Percentiles rank a stretch among this genome's conserved stretches.
Conservation (phyloP, 768 basidiomycete species). For the Tulasnella sp. region DNA sequence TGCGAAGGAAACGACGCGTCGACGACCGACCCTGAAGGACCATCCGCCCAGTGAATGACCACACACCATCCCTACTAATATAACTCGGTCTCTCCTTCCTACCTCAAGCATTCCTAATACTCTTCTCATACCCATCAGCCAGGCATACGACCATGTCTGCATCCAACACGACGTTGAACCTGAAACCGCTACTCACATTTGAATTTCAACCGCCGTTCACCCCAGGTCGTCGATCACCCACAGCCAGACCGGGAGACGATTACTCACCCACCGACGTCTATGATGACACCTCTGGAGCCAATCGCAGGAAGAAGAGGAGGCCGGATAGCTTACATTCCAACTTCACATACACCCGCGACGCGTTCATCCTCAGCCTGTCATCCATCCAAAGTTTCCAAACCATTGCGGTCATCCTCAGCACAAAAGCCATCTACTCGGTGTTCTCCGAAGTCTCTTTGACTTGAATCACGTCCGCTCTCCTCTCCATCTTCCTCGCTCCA, state of each 20-base stretch:
- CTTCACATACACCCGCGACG: too few relatives aligned
- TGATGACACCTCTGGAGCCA: not conserved
- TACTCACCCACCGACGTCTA: not conserved
- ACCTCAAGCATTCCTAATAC: not conserved
- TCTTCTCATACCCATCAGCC: not conserved
- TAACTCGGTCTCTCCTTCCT: not conserved
- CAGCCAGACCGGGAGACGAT: not conserved
- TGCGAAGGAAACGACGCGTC: not conserved
- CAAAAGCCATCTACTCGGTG: too few relatives aligned
- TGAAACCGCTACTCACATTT: constrained; percentile 15
- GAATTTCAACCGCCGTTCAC: constrained; percentile 12
- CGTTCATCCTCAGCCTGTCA: too few relatives aligned
- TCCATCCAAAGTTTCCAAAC: too few relatives aligned
- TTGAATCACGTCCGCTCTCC: too few relatives aligned
- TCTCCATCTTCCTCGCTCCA: too few relatives aligned
- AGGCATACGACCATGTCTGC: not conserved
- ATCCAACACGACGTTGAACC: not conserved
- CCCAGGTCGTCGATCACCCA: not conserved
- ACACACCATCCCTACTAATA: not conserved
- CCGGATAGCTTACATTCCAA: too few relatives aligned
- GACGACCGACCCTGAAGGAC: not conserved
- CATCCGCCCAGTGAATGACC: not conserved
- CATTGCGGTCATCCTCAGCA: too few relatives aligned
- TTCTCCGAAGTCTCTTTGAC: too few relatives aligned
- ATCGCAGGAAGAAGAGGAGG: not conserved